Conservation (phyloP, 768 basidiomycete genomes). For the Pleurotus citrinopileatus region DNA sequence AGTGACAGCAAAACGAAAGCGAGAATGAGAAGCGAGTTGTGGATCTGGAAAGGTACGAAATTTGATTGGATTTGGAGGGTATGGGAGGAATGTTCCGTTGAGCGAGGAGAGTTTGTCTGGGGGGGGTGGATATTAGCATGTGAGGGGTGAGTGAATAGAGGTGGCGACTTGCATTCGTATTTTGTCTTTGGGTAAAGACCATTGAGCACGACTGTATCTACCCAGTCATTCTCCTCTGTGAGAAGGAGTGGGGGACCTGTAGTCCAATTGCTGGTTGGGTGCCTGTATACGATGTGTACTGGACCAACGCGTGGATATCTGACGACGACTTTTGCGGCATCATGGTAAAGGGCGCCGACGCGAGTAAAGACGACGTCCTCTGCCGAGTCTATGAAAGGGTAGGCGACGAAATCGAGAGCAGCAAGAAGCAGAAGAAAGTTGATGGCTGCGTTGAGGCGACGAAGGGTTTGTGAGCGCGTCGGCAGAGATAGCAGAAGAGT, state of each 20-base stretch:
- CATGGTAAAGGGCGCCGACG: slow-evolving; percentile 67
- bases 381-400: slow-evolving; percentile 56
- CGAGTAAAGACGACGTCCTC: slow-evolving; percentile 59
- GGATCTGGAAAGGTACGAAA: slow-evolving; percentile 80
- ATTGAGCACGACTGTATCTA: slow-evolving; percentile 46
- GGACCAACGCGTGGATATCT: slow-evolving; percentile 20
- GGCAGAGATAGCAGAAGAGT: slow-evolving; percentile 33
- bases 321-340: slow-evolving; percentile 55
- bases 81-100: slow-evolving; percentile 46
- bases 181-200: slow-evolving; percentile 67
- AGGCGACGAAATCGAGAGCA: slow-evolving; percentile 47
- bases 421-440: slow-evolving; percentile 31
- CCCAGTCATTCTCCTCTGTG: slow-evolving; percentile 51
- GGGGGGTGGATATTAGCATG: slow-evolving; percentile 7
- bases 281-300: slow-evolving; percentile 47
- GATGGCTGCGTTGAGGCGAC: slow-evolving; percentile 25
- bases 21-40: slow-evolving; percentile 44
- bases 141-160: not conserved
- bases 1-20: slow-evolving; percentile 68
- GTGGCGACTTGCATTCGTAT: slow-evolving; percentile 61
- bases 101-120: slow-evolving; percentile 41
- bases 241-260: slow-evolving; percentile 51
- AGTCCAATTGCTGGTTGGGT: slow-evolving; percentile 42
- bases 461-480: slow-evolving; percentile 26
- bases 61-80: slow-evolving; percentile 45